Conservation (phyloP, 768 basidiomycete species). For the Termitomyces sp. region DNA sequence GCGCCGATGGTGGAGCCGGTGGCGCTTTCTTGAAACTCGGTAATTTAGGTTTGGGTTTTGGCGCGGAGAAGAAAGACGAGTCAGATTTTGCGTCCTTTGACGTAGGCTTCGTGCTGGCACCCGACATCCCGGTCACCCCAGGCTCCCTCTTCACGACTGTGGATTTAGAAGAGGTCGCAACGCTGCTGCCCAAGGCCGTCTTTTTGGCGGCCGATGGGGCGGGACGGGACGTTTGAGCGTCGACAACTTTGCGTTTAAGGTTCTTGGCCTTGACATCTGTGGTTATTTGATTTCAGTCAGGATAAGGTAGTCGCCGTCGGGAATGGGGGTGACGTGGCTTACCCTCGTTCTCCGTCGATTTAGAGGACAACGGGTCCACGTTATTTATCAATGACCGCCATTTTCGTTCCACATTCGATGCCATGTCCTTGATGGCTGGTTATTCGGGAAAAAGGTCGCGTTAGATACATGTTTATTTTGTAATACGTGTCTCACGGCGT, state of each 20-base stretch:
- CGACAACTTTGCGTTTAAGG: conserved; percentile 50
- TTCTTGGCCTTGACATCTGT: conserved; percentile 58
- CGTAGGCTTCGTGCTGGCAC: conserved; percentile 12
- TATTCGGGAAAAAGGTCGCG: conserved; percentile 29
- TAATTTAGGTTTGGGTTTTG: conserved; percentile 77
- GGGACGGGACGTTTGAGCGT: conserved; percentile 18
- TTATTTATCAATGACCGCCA: conserved; percentile 61
- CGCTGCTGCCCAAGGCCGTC: conserved; percentile 45
- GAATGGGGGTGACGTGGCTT: conserved; percentile 51
- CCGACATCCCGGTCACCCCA: conserved; percentile 10
- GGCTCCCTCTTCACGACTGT: conserved; percentile 54
- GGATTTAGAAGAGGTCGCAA: conserved; percentile 35
- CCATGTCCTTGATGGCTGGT: conserved; percentile 91
- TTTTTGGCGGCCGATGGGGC: conserved; percentile 59
- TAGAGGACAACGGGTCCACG: conserved; percentile 28
- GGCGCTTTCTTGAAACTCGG: conserved; percentile 84
- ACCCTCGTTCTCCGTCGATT: conserved; percentile 58
- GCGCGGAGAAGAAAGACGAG: conserved; percentile 84
- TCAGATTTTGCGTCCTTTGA: conserved; percentile 81
- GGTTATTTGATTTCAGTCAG: conserved; percentile 6
- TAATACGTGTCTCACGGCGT: conserved; percentile 31
- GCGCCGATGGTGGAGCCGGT: conserved; percentile 19
- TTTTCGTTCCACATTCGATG: conserved; percentile 78
- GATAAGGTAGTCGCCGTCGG: conserved; percentile 14
- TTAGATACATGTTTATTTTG: conserved; percentile 67